Percentiles rank a stretch among this genome's conserved stretches.
Evolutionary conservation across 164 flowering plant species (phyloP).

Genomic region (Paratinospora sagittata): DNA sequence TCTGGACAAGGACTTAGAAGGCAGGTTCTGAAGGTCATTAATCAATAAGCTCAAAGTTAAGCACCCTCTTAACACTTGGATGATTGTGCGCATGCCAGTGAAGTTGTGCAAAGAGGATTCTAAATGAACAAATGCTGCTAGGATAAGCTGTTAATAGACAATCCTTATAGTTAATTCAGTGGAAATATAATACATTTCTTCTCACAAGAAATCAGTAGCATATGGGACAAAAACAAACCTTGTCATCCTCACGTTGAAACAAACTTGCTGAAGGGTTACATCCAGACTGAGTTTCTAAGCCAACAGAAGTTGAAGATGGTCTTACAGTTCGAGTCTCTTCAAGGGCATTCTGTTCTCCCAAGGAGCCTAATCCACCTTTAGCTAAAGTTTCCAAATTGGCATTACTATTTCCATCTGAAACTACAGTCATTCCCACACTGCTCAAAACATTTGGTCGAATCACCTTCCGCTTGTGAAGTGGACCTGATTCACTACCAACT

Average conservation of each 20-base stretch:
- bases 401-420: constrained; percentile 14
- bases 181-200: background rate
- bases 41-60: too few species aligned
- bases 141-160: background rate
- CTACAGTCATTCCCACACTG: constrained; percentile 4
- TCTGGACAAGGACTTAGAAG: too few species aligned
- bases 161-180: background rate
- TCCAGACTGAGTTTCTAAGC: constrained; percentile 13
- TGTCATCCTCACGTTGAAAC: constrained; percentile 13
- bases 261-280: constrained; percentile 8
- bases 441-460: constrained; percentile 11
- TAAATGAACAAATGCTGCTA: background rate
- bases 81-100: too few species aligned
- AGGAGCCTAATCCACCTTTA: background rate
- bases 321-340: constrained; percentile 10
- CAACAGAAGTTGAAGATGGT: constrained; percentile 3
- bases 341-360: constrained; percentile 5
- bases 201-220: background rate
- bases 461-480: constrained; percentile 17
- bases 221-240: constrained; percentile 15
- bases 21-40: too few species aligned
- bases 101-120: too few species aligned
- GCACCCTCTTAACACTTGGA: too few species aligned
- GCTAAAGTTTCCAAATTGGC: constrained; percentile 12
- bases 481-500: constrained; percentile 9